A percentile compares a stretch with the other conserved stretches of the same genome.
Evolutionary conservation across 257 asterid genomes (phyloP).

Genomic region (Plantago elongata): DNA sequence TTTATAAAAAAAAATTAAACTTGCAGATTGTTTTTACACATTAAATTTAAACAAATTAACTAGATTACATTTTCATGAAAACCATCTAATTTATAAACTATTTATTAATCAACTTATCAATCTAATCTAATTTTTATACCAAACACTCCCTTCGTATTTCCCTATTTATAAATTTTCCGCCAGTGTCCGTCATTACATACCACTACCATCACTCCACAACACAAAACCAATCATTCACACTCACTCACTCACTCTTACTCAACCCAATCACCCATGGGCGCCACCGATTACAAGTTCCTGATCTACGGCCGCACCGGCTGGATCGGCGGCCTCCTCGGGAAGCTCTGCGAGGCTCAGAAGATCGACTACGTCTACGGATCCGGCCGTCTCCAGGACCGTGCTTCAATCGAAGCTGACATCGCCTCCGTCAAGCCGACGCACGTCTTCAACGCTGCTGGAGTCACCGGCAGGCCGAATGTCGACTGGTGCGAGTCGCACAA

Average conservation of each 20-base stretch:
- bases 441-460: constrained; percentile 60
- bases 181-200: too few species aligned
- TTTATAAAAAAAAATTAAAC: too few species aligned
- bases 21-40: too few species aligned
- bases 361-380: constrained; percentile 5
- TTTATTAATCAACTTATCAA: too few species aligned
- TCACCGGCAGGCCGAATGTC: constrained; percentile 55
- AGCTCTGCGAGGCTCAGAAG: constrained; percentile 12
- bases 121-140: too few species aligned
- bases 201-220: too few species aligned
- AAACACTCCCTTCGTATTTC: too few species aligned
- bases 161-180: too few species aligned
- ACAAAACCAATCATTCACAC: neutral
- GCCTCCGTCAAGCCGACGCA: constrained; percentile 39
- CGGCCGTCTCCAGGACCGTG: neutral
- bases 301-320: constrained; percentile 14
- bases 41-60: too few species aligned
- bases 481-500: constrained; percentile 66
- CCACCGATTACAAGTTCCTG: constrained; percentile 9
- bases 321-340: constrained; percentile 13
- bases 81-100: too few species aligned
- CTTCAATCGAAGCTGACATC: constrained; percentile 17
- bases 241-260: neutral
- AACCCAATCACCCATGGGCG: neutral
- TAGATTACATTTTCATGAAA: too few species aligned